phyloP scores from a whole-genome alignment of 2,329 filamentous ascomycete species.

The Pseudopithomyces chartarum region DNA sequence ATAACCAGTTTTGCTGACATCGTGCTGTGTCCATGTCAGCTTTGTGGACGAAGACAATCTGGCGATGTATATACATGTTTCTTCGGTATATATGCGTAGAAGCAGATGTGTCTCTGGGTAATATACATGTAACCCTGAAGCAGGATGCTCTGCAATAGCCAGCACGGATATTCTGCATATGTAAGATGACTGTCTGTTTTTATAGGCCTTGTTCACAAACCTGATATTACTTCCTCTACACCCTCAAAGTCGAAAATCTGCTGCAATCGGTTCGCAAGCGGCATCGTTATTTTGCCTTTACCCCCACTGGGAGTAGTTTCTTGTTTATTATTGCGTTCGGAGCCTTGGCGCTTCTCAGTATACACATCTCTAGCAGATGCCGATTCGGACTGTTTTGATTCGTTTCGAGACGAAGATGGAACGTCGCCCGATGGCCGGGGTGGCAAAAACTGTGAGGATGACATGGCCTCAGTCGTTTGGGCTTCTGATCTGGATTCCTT shows the following conservation, averaged over 20 bases:
- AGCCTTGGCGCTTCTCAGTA: conserved; percentile 25
- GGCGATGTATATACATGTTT: conserved; percentile 73
- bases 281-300: conserved; percentile 51
- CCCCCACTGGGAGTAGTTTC: conserved; percentile 24
- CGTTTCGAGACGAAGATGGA: conserved; percentile 13
- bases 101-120: conserved; percentile 89
- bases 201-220: conserved; percentile 47
- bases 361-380: conserved; percentile 27
- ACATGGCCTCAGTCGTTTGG: conserved; percentile 56
- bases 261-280: conserved; percentile 73
- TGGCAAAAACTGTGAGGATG: conserved; percentile 47
- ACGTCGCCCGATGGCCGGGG: conserved; percentile 30
- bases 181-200: conserved; percentile 13
- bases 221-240: conserved; percentile 82
- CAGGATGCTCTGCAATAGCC: conserved; percentile 87
- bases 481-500: conserved; percentile 34
- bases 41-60: background rate
- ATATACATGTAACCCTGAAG: conserved; percentile 97
- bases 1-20: conserved; percentile 82
- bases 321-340: conserved; percentile 31
- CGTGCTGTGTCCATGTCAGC: conserved; percentile 33
- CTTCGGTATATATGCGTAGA: conserved; percentile 96
- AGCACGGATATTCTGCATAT: conserved; percentile 82
- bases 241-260: conserved; percentile 71
- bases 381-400: conserved; percentile 26